Percentiles rank a stretch among this genome's conserved stretches.
Conservation (phyloP, 768 basidiomycete genomes). For the Megacollybia marginata region DNA sequence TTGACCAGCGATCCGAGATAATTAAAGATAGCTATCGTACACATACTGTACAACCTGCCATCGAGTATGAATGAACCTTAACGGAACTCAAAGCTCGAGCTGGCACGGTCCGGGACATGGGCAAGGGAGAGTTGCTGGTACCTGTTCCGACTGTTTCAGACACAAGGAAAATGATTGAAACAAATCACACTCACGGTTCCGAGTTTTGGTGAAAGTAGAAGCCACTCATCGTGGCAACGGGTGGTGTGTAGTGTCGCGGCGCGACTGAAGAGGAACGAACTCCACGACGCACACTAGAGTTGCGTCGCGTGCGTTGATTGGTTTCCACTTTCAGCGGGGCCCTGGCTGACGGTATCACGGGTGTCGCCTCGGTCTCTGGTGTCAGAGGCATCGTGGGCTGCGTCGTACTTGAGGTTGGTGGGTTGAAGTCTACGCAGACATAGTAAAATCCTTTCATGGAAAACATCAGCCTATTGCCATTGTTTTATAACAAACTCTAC, state of each 20-base stretch:
- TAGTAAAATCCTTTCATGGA: conserved; percentile 84
- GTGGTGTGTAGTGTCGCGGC: conserved; percentile 36
- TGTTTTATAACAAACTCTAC: conserved; percentile 33
- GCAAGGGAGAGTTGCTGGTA: conserved; percentile 85
- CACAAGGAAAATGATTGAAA: conserved; percentile 4
- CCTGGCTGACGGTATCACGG: conserved; percentile 19
- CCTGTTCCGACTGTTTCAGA: conserved; percentile 26
- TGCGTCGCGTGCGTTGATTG: conserved; percentile 30
- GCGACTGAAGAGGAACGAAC: conserved; percentile 42
- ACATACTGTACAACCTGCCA: no score
- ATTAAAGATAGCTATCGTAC: no score
- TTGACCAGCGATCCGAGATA: no score
- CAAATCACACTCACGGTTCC: conserved; percentile 63
- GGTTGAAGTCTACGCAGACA: conserved; percentile 89
- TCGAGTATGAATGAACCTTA: conserved; percentile 23
- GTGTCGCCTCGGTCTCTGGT: conserved; percentile 10
- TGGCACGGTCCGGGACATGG: conserved; percentile 69
- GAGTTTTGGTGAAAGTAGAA: conserved; percentile 94
- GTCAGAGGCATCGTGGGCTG: conserved; percentile 27
- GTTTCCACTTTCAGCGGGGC: conserved; percentile 27
- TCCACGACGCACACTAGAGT: conserved; percentile 38
- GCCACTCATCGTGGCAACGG: conserved; percentile 72
- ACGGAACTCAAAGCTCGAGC: conserved; percentile 83
- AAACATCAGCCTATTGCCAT: background rate
- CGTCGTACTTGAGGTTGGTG: conserved; percentile 35